Base-by-base conservation (phyloP, 352 stramenopile species). In the Pythium oligandrum region DNA sequence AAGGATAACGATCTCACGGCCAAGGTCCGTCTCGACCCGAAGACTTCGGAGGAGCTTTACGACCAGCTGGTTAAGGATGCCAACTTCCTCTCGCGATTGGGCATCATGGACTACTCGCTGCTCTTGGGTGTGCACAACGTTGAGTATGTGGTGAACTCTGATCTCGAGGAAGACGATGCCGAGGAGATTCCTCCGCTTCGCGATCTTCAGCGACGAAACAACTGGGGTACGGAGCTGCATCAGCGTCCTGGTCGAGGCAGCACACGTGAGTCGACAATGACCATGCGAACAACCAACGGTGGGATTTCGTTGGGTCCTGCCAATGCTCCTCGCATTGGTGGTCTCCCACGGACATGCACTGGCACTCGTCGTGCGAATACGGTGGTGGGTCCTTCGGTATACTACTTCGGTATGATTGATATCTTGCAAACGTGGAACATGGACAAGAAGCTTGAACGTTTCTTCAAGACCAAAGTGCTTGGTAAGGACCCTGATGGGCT, bases 71-170 rank as follows among this genome's bases (percentile, higher is more conserved):
- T 83, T 11, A 90, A 89, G 60, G 88, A 97, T 47, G 81, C 86
- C 8, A 80, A 89, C 47, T 96, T 96, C 51, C 52, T 97, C 7
- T 86, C 76, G 2, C 71, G 81, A 0, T 64, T 93, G 26, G 82
- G 85, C 35, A 94, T 97, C 59, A 97, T 97, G 88, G 88, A 97
- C 57, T 97, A 97, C 66, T 95, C 83, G 44, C 61, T 97, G 36
- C 50, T 97, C 43, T 70, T 97, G 6, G 86, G 86, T 44, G 86
- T 96, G 31, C 88, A 97, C 61, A 91, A 93, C 40, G 77, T 90
- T 8, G 83, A 93, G 62, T 95, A 95, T 64, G 82, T 88, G 66
- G 84, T 95, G 51, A 90, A 90, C 30, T 75, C 76, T 11, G 84
- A 90, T 48, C 39, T 86, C 40, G 76, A 86, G 36, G 68, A 65